phyloP scores from a whole-genome alignment of 1,139 yeast genomes.

The Diutina neorugosa region DNA sequence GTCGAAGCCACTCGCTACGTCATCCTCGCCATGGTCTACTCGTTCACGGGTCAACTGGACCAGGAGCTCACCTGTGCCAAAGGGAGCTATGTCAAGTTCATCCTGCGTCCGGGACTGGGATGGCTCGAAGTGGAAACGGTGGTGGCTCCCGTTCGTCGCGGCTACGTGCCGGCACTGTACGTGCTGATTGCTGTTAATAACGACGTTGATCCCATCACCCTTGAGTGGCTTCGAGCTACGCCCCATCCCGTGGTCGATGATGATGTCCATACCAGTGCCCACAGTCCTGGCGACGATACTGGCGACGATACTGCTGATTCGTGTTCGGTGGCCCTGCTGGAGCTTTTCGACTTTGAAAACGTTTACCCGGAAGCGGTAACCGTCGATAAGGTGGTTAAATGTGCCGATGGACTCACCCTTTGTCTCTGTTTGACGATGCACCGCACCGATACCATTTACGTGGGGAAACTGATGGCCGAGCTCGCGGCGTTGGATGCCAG shows the following conservation, averaged over 20 bases:
- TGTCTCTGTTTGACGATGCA: not conserved
- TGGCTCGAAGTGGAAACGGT: conserved; percentile 2
- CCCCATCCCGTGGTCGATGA: not conserved
- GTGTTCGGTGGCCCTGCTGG: not conserved
- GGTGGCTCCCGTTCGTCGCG: not conserved
- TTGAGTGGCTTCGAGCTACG: conserved; percentile 1
- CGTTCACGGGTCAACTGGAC: not conserved
- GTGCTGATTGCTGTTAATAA: not conserved
- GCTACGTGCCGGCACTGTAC: conserved; percentile 2
- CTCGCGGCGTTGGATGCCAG: not conserved
- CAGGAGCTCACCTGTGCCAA: not conserved
- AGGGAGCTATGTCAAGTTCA: not conserved
- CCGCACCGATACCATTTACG: not conserved
- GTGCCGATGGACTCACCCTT: not conserved
- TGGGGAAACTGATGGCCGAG: not conserved
- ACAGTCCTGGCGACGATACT: not conserved
- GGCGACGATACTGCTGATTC: not conserved
- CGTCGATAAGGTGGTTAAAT: not conserved
- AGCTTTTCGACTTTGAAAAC: not conserved
- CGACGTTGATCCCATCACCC: conserved; percentile 2
- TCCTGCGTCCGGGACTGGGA: conserved; percentile 1
- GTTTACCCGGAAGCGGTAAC: not conserved
- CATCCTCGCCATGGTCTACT: not conserved
- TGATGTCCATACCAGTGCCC: not conserved
- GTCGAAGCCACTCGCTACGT: not conserved